A percentile compares a stretch with the other conserved stretches of the same genome.
phyloP scores from a whole-genome alignment of 2,329 filamentous ascomycete genomes.

The Sporothrix globosa region DNA sequence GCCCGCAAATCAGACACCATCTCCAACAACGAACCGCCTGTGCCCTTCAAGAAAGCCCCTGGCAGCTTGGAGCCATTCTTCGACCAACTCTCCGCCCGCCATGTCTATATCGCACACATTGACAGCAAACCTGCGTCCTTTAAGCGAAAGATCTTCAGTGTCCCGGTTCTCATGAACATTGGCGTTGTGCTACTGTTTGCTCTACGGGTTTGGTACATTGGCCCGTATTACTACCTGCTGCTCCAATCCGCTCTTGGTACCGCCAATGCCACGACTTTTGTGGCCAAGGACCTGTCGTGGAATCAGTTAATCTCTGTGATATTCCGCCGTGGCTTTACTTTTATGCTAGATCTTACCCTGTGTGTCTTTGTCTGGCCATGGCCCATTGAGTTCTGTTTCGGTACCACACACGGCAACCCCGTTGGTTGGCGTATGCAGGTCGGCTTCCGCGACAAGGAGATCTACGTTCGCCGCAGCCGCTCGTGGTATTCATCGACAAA shows the following conservation, averaged over 20 bases:
- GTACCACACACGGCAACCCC: slow-evolving; percentile 62
- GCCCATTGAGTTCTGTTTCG: slow-evolving; percentile 72
- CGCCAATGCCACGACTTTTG: slow-evolving; percentile 67
- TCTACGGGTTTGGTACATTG: slow-evolving; percentile 69
- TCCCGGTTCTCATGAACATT: slow-evolving; percentile 77
- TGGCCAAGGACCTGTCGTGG: slow-evolving; percentile 60
- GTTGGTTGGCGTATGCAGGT: slow-evolving; percentile 71
- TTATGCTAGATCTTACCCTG: slow-evolving; percentile 74
- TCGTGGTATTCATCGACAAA: slow-evolving; percentile 62
- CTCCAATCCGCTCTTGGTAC: slow-evolving; percentile 67
- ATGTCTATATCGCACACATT: slow-evolving; percentile 84
- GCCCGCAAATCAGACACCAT: not conserved
- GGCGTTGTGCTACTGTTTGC: slow-evolving; percentile 65
- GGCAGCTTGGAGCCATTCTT: slow-evolving; percentile 67
- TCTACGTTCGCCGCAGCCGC: slow-evolving; percentile 77
- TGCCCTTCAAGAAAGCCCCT: slow-evolving; percentile 71
- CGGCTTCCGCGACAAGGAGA: slow-evolving; percentile 77
- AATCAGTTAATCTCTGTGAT: slow-evolving; percentile 60
- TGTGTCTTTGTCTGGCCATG: slow-evolving; percentile 71
- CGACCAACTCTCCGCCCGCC: slow-evolving; percentile 64
- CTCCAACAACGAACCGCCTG: slow-evolving; percentile 48
- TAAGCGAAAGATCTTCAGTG: slow-evolving; percentile 81
- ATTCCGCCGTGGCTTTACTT: slow-evolving; percentile 61
- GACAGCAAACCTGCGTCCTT: slow-evolving; percentile 70
- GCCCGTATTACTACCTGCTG: slow-evolving; percentile 73